Evolutionary conservation across 192 early-diverging fungal species (phyloP).

Genomic region (Rhizoclosmatium sp.): DNA sequence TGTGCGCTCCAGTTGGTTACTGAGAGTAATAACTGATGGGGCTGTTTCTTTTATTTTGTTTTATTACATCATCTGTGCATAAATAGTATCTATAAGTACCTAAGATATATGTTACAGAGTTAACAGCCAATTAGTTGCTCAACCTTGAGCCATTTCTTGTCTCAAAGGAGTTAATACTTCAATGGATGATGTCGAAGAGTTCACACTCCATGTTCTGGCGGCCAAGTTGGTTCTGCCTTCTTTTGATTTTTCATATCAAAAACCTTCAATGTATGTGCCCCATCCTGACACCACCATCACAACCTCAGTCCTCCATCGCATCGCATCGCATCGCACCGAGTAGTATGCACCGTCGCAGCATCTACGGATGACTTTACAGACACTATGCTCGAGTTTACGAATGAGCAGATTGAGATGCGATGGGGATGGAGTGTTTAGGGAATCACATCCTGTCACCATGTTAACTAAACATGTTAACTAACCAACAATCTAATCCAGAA

Average conservation of each 20-base stretch:
- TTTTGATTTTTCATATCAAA: too few relatives aligned
- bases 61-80: not conserved
- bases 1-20: not conserved
- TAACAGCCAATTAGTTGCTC: too few relatives aligned
- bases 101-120: not conserved
- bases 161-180: too few relatives aligned
- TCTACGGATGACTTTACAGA: not conserved
- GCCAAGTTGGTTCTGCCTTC: too few relatives aligned
- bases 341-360: not conserved
- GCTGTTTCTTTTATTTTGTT: not conserved
- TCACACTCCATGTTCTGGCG: too few relatives aligned
- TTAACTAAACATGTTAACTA: too few relatives aligned
- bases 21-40: not conserved
- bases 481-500: not conserved
- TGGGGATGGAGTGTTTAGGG: slow-evolving; percentile 17
- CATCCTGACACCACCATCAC: too few relatives aligned
- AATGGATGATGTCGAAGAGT: too few relatives aligned
- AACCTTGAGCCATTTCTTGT: too few relatives aligned
- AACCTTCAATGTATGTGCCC: too few relatives aligned
- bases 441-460: too few relatives aligned
- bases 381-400: not conserved
- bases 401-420: not conserved
- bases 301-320: not conserved
- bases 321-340: not conserved
- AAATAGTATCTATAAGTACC: not conserved